phyloP scores from a whole-genome alignment of 139 green algal genomes.

The Chlamydomonas sp. region DNA sequence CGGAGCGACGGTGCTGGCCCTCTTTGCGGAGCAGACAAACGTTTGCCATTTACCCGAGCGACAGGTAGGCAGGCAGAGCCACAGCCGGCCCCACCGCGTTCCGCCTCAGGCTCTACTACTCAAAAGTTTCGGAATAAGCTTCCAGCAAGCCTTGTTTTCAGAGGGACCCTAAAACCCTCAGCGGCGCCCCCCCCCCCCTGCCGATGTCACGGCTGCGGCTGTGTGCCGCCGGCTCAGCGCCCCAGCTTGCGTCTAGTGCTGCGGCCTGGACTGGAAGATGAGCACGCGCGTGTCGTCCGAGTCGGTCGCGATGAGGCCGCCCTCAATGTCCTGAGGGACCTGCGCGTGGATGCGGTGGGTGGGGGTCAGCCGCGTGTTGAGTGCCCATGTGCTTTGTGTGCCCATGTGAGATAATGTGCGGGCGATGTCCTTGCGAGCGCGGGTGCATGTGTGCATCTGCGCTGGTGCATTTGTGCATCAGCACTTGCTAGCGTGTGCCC shows the following conservation, averaged over 20 bases:
- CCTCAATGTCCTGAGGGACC: conserved; percentile 91
- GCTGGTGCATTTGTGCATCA: neutral
- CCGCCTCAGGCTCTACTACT: too few relatives aligned
- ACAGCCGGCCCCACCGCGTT: too few relatives aligned
- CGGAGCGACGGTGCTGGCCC: too few relatives aligned
- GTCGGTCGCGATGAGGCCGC: conserved; percentile 55
- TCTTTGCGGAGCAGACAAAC: too few relatives aligned
- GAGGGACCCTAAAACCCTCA: too few relatives aligned
- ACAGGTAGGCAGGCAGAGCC: too few relatives aligned
- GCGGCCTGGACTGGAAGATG: conserved; percentile 88
- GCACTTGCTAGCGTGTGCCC: conserved; percentile 25
- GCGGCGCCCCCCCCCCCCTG: too few relatives aligned
- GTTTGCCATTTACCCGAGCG: too few relatives aligned
- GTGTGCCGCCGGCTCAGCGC: too few relatives aligned
- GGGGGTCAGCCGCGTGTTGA: conserved; percentile 47
- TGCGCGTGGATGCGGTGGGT: conserved; percentile 48
- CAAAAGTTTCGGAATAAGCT: too few relatives aligned
- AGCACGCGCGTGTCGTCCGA: neutral
- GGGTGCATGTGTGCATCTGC: neutral
- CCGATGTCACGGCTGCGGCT: too few relatives aligned
- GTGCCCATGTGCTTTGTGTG: neutral
- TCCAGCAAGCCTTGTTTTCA: too few relatives aligned
- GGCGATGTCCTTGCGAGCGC: neutral
- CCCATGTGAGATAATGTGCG: neutral
- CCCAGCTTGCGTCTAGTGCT: conserved; percentile 41